Conservation (phyloP, 1,284 basidiomycete genomes). For the Pseudozyma hubeiensis region DNA sequence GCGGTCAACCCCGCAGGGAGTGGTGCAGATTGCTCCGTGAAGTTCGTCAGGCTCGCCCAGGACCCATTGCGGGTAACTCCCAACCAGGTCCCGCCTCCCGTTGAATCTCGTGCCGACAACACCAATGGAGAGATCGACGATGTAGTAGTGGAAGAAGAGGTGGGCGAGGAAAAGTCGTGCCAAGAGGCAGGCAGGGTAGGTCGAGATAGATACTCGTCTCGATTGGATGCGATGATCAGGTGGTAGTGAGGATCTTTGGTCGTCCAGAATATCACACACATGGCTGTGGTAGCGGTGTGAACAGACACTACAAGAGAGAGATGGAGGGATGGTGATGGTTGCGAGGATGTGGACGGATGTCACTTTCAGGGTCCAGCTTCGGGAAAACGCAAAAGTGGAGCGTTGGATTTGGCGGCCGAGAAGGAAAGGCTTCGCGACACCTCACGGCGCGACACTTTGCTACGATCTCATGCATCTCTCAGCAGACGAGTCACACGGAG, state of each 20-base stretch:
- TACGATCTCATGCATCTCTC: no score
- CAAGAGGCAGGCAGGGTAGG: slow-evolving; percentile 47
- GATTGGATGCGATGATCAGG: slow-evolving; percentile 54
- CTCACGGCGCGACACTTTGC: no score
- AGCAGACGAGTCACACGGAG: no score
- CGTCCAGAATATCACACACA: slow-evolving; percentile 57
- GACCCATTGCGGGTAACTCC: slow-evolving; percentile 48
- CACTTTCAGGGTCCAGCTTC: slow-evolving; percentile 2
- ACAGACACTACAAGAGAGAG: not conserved
- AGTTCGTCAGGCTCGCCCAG: slow-evolving; percentile 59
- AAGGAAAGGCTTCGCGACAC: not conserved
- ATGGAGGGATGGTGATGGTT: not conserved
- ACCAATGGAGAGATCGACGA: slow-evolving; percentile 9
- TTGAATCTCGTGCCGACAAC: slow-evolving; percentile 45
- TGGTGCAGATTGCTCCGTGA: slow-evolving; percentile 45
- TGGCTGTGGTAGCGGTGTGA: not conserved
- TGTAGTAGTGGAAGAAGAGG: not conserved
- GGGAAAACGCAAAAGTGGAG: not conserved
- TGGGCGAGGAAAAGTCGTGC: slow-evolving; percentile 42
- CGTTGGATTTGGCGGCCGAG: slow-evolving; percentile 2
- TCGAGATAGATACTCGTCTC: slow-evolving; percentile 58
- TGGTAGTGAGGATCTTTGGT: slow-evolving; percentile 29
- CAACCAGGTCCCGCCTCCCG: slow-evolving; percentile 62
- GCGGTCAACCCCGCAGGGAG: slow-evolving; percentile 22
- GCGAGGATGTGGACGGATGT: not conserved